Evolutionary conservation across 2,329 filamentous ascomycete genomes (phyloP), one percentile per base, ranked within the genome.

Genomic region (Fusarium goolgardi): DNA sequence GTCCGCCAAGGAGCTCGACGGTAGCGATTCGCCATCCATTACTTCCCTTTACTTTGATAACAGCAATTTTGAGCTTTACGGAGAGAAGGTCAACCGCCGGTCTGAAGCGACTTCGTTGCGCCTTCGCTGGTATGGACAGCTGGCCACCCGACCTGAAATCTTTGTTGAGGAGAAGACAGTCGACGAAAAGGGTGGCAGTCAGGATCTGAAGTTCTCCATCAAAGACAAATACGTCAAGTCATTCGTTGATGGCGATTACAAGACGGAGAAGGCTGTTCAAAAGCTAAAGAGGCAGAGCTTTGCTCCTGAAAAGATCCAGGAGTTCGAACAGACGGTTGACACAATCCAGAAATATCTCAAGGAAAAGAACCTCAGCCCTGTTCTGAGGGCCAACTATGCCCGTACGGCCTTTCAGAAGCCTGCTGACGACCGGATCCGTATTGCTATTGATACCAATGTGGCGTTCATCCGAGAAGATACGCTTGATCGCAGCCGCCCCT

Each of bases 41-140:
- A 98, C 94, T 18, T 97, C 95, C 27, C 88, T 99, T 39, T 99
- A 99, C 81, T 97, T 98, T 75, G 96, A 99, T 79, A 97, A 90
- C 76, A 84, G 88, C 40, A 89, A 90, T 69, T 98, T 99, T 78
- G 87, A 91, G 16, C 85, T 98, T 12, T 99, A 98, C 80, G 88
- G 88, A 16, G 87, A 91, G 73, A 98, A 98, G 81, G 89, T 97
- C 23, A 90, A 91, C 63, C 88, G 90, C 66, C 84, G 90, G 63
- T 84, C 88, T 2, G 89, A 94, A 74, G 92, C 93, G 9, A 89
- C 91, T 4, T 97, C 95, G 25, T 80, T 99, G 50, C 89, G 96
- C 11, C 83, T 98, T 63, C 87, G 96, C 40, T 99, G 96, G 96
- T 96, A 94, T 72, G 95, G 95, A 5, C 91, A 95, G 73, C 83